Percentiles rank a stretch among this genome's conserved stretches.
These are phyloP conservation scores for Codiaeum variegatum DNA, from an alignment of 441 rosid genomes.

Conservation along the genomic window DNA sequence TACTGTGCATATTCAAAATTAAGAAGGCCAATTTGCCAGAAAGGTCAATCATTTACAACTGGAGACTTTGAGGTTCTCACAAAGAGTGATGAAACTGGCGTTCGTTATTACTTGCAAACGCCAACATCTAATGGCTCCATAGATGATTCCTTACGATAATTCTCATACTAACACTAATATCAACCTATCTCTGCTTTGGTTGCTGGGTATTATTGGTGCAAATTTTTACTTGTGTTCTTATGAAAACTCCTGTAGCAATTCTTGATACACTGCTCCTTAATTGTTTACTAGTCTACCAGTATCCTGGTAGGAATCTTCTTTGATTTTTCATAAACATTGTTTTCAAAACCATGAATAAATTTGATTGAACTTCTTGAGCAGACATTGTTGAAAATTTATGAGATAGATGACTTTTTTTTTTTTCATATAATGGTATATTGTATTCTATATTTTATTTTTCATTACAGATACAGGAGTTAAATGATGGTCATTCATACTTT, in stretches of 20 bases:
- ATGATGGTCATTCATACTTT: too few species aligned
- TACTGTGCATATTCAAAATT: slow-evolving; percentile 63
- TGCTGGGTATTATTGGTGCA: neutral
- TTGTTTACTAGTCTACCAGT: neutral
- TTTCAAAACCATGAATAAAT: neutral
- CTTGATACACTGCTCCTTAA: neutral
- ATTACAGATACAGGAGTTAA: too few species aligned
- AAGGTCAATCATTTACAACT: slow-evolving; percentile 28
- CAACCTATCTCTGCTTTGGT: too few species aligned
- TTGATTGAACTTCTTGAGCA: slow-evolving; percentile 1
- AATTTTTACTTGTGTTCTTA: neutral
- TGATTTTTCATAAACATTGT: neutral
- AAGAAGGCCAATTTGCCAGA: slow-evolving; percentile 36
- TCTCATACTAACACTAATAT: neutral
- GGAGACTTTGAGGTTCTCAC: slow-evolving; percentile 49
- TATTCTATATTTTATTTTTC: too few species aligned
- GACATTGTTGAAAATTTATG: too few species aligned
- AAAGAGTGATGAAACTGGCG: slow-evolving; percentile 31
- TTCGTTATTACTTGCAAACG: slow-evolving; percentile 23
- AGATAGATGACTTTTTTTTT: too few species aligned
- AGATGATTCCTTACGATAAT: slow-evolving; percentile 4
- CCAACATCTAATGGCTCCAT: neutral
- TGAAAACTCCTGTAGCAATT: neutral
- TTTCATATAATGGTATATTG: too few species aligned
- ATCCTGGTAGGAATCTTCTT: neutral